Evolutionary conservation across 2,329 filamentous ascomycete species (phyloP), one percentile per base, ranked within the genome.

Genomic region (Cordyceps pruinosa): DNA sequence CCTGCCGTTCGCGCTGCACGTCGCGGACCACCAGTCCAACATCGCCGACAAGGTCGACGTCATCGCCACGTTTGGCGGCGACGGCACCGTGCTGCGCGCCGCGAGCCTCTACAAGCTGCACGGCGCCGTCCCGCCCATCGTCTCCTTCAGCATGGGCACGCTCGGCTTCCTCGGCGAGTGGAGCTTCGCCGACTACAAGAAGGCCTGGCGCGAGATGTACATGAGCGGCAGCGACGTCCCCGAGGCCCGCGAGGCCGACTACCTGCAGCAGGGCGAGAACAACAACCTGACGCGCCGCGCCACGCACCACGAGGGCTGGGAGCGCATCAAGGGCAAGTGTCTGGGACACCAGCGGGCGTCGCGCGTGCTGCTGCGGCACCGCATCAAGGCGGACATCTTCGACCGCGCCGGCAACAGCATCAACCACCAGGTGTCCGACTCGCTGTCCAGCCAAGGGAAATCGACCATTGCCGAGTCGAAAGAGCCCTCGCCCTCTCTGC

Each of bases 101-200:
- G 88, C 90, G 2, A 92, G 88, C 55, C 80, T 67, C 21, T 59
- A 55, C 73, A 90, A 90, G 59, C 87, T 89, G 37, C 85, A 89
- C 45, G 78, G 82, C 2, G 84, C 85, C 44, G 93, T 99, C 0
- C 94, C 94, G 0, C 94, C 94, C 0, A 88, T 99, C 34, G 77
- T 99, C 8, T 91, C 90, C 1, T 99, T 99, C 68, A 96, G 91
- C 69, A 97, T 99, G 90, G 94, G 94, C 6, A 95, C 93, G 0
- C 76, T 99, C 1, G 94, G 94, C 0, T 99, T 99, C 64, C 75
- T 99, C 8, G 92, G 93, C 17, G 93, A 97, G 72, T 99, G 93
- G 92, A 95, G 94, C 66, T 97, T 97, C 69, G 79, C 80, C 7
- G 92, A 97, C 66, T 90, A 95, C 74, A 96, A 96, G 73, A 82